Evolutionary conservation across 148 eudicot species (phyloP).

Genomic region (Diospyros kaki): DNA sequence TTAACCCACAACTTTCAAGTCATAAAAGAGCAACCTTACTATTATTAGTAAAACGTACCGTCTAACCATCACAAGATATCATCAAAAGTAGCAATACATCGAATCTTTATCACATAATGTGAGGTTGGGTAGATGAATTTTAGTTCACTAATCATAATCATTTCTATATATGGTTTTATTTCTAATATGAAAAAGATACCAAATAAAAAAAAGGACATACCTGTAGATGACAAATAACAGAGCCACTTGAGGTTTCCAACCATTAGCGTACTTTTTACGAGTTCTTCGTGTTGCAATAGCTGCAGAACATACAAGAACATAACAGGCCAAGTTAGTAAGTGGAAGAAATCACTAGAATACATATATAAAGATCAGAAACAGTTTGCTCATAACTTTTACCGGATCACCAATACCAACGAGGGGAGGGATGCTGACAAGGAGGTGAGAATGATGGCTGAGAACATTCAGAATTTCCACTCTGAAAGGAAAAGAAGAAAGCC

Average conservation of each 20-base stretch:
- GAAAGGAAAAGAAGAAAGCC: slow-evolving; percentile 21
- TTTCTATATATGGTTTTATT: neutral
- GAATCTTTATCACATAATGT: no score
- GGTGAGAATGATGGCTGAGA: slow-evolving; percentile 57
- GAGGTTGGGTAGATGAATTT: no score
- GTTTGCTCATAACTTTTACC: slow-evolving; percentile 33
- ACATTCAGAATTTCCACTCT: slow-evolving; percentile 56
- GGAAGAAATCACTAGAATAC: neutral
- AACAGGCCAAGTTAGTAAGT: slow-evolving; percentile 8
- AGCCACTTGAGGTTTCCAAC: slow-evolving; percentile 70
- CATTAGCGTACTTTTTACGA: slow-evolving; percentile 35
- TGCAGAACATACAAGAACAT: slow-evolving; percentile 24
- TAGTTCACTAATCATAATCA: no score
- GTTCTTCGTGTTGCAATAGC: slow-evolving; percentile 63
- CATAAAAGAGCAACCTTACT: no score
- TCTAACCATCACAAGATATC: no score
- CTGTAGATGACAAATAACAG: slow-evolving; percentile 74
- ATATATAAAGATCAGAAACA: neutral
- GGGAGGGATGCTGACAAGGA: slow-evolving; percentile 75
- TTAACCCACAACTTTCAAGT: no score
- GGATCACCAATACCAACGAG: slow-evolving; percentile 61
- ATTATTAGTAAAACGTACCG: no score
- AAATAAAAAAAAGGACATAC: slow-evolving; percentile 32
- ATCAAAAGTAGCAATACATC: no score
- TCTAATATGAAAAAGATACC: neutral